Conservation (phyloP, 768 basidiomycete species). For the Calocera cornea region DNA sequence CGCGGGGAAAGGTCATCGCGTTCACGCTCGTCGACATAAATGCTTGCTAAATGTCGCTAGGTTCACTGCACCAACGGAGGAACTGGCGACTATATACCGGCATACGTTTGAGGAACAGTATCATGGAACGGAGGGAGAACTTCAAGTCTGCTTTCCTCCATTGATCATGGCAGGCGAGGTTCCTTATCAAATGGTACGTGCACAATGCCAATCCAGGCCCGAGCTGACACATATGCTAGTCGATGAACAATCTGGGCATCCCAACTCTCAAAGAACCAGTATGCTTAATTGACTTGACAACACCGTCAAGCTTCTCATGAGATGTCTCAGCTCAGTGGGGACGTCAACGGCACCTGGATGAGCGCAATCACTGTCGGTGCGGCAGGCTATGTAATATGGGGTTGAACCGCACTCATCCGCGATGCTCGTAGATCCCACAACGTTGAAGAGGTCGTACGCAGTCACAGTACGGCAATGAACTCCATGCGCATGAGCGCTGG, state of each 20-base stretch:
- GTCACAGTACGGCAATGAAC: constrained; percentile 19
- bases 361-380: constrained; percentile 3
- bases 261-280: neutral
- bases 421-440: constrained; percentile 18
- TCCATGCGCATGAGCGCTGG: neutral
- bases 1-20: constrained; percentile 27
- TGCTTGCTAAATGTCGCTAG: neutral
- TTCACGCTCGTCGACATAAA: constrained; percentile 3
- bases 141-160: neutral
- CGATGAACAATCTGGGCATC: neutral
- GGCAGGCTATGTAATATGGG: constrained; percentile 9
- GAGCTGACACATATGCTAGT: neutral
- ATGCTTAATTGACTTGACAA: neutral
- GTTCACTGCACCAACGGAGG: neutral
- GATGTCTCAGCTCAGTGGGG: neutral
- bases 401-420: constrained; percentile 14
- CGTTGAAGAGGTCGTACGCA: constrained; percentile 21
- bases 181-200: neutral
- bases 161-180: neutral
- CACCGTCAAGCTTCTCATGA: neutral
- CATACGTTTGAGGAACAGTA: neutral
- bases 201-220: neutral
- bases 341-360: constrained; percentile 9
- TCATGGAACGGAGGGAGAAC: neutral
- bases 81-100: neutral